These are phyloP conservation scores for Pisolithus thermaeus DNA, from an alignment of 1,284 basidiomycete species.

Conservation along the genomic window DNA sequence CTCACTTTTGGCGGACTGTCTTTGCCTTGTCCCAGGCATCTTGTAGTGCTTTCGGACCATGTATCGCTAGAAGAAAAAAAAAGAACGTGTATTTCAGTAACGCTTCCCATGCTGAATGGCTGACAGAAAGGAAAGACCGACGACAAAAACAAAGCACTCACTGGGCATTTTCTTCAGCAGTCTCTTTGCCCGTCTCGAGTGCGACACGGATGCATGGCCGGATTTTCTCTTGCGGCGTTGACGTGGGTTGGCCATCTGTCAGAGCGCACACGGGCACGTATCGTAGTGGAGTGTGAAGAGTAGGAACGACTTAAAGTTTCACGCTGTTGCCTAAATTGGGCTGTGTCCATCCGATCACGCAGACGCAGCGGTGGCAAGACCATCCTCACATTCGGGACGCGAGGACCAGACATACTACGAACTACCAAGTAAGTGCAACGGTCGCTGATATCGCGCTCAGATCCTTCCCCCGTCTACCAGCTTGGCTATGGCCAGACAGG, in stretches of 20 bases:
- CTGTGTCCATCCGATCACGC: too few relatives aligned
- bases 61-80: conserved; percentile 50
- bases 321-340: too few relatives aligned
- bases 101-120: not conserved
- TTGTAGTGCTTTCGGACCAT: conserved; percentile 78
- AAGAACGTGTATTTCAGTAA: conserved; percentile 6
- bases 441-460: too few relatives aligned
- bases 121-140: too few relatives aligned
- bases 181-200: conserved; percentile 64
- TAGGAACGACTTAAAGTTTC: too few relatives aligned
- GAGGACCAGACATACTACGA: too few relatives aligned
- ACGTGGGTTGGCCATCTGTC: conserved; percentile 84
- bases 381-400: too few relatives aligned
- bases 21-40: conserved; percentile 86
- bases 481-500: too few relatives aligned
- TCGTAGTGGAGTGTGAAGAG: not conserved
- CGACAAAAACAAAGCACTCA: conserved; percentile 30
- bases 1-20: conserved; percentile 92
- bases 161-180: conserved; percentile 75
- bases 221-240: conserved; percentile 79
- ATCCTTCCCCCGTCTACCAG: too few relatives aligned
- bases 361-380: too few relatives aligned
- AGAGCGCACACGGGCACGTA: not conserved
- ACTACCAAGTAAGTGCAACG: too few relatives aligned
- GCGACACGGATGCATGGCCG: conserved; percentile 62